A percentile compares a stretch with the other conserved stretches of the same genome.
Conservation (phyloP, 106 monocot species). For the Dendrobium officinale region DNA sequence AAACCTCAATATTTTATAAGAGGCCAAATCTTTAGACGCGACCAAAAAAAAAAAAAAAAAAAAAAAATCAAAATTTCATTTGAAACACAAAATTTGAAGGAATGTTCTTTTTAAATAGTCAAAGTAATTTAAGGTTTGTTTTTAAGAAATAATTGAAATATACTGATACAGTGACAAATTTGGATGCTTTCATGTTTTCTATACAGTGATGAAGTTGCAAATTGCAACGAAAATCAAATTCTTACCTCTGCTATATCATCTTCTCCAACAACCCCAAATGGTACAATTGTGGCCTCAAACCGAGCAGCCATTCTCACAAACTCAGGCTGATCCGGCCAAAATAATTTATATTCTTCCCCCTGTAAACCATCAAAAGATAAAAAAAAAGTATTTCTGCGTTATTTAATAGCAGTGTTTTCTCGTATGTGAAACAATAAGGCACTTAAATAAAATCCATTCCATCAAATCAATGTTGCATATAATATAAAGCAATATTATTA, state of each 20-base stretch:
- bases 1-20: too few species aligned
- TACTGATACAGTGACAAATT: neutral
- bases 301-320: constrained; percentile 97
- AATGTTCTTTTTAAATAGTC: neutral
- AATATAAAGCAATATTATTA: too few species aligned
- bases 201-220: neutral
- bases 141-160: neutral
- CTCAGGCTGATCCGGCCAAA: constrained; percentile 93
- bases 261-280: constrained; percentile 95
- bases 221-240: neutral
- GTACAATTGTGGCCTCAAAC: constrained; percentile 80
- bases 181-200: neutral
- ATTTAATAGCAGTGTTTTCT: too few species aligned
- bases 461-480: too few species aligned
- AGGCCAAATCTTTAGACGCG: too few species aligned
- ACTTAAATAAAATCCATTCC: too few species aligned
- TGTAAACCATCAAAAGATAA: constrained; percentile 12
- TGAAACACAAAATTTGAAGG: neutral
- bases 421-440: too few species aligned
- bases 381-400: too few species aligned
- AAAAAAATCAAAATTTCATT: neutral
- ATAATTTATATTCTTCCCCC: constrained; percentile 94
- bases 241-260: constrained; percentile 80
- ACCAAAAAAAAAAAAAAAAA: neutral
- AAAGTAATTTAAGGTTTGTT: neutral